A percentile compares a stretch with the other conserved stretches of the same genome.
phyloP scores from a whole-genome alignment of 202 grass and related monocot genomes.

The Panicum virgatum region DNA sequence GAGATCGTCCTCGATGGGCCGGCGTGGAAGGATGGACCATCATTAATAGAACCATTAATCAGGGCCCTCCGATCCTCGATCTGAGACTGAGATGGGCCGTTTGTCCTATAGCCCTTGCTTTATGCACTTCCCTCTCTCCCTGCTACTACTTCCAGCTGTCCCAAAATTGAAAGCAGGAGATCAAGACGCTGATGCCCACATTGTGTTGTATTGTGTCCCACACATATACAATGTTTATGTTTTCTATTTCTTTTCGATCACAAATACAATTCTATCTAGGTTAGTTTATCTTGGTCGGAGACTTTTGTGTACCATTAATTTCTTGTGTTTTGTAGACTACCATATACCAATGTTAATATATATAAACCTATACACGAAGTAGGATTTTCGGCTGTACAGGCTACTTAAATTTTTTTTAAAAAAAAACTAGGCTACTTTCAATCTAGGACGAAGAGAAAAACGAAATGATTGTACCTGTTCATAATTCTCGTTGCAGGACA shows the following conservation, averaged over 20 bases:
- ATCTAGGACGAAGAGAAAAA: not conserved
- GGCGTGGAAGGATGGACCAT: not conserved
- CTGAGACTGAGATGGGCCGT: not conserved
- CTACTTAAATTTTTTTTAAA: too few species aligned
- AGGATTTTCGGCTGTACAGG: not conserved
- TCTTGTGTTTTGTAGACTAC: too few species aligned
- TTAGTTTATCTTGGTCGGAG: too few species aligned
- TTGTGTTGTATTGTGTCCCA: not conserved
- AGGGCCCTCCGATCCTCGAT: conserved; percentile 15
- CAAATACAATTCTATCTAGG: too few species aligned
- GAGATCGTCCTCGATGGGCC: not conserved
- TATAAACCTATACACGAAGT: too few species aligned
- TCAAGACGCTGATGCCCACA: not conserved
- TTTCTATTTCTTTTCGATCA: too few species aligned
- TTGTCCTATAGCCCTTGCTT: conserved; percentile 18
- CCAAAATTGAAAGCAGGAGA: conserved; percentile 18
- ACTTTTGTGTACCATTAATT: too few species aligned
- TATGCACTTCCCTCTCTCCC: conserved; percentile 22
- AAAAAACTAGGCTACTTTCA: not conserved
- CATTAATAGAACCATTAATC: conserved; percentile 30
- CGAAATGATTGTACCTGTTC: not conserved
- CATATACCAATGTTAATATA: too few species aligned
- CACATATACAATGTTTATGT: not conserved
- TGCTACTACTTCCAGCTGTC: not conserved
- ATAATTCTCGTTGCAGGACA: not conserved